Percentiles rank a stretch among this genome's conserved stretches.
These are phyloP conservation scores for Mucor racemosus DNA, from an alignment of 371 early-diverging fungal genomes.

Conservation along the genomic window DNA sequence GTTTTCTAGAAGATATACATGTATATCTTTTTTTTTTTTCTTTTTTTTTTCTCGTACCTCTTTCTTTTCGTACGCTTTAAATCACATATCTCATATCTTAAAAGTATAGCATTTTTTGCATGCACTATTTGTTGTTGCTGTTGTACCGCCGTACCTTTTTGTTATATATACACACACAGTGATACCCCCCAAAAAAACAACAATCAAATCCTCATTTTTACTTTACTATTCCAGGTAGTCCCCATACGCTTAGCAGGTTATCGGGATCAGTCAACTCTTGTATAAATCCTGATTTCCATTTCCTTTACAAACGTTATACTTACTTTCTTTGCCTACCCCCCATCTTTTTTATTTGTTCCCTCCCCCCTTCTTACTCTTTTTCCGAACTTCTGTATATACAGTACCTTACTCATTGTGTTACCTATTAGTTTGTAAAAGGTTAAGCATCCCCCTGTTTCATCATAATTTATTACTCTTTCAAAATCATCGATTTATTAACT, in stretches of 20 bases:
- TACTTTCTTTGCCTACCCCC: background rate
- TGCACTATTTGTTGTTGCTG: slow-evolving; percentile 4
- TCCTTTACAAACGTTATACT: background rate
- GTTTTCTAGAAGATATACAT: too few relatives aligned
- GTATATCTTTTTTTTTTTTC: background rate
- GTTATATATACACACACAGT: slow-evolving; percentile 3
- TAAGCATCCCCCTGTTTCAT: slow-evolving; percentile 2
- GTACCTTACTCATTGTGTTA: background rate
- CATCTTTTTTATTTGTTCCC: background rate
- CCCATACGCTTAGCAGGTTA: slow-evolving; percentile 7
- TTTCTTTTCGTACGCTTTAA: background rate
- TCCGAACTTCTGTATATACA: slow-evolving; percentile 6
- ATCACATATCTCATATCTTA: background rate
- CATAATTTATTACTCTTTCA: background rate
- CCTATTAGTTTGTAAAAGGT: background rate
- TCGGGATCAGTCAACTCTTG: slow-evolving; percentile 6
- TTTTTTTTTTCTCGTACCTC: background rate
- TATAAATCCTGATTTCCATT: background rate
- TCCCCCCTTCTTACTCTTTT: background rate
- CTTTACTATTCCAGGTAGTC: slow-evolving; percentile 9
- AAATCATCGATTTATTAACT: slow-evolving; percentile 5
- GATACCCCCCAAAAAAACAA: slow-evolving; percentile 1
- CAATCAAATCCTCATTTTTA: slow-evolving; percentile 10
- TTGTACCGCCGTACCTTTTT: slow-evolving; percentile 4
- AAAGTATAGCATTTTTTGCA: background rate